A percentile compares a stretch with the other conserved stretches of the same genome.
These are phyloP conservation scores for Murraya paniculata DNA, from an alignment of 345 rosid genomes.

Conservation along the genomic window DNA sequence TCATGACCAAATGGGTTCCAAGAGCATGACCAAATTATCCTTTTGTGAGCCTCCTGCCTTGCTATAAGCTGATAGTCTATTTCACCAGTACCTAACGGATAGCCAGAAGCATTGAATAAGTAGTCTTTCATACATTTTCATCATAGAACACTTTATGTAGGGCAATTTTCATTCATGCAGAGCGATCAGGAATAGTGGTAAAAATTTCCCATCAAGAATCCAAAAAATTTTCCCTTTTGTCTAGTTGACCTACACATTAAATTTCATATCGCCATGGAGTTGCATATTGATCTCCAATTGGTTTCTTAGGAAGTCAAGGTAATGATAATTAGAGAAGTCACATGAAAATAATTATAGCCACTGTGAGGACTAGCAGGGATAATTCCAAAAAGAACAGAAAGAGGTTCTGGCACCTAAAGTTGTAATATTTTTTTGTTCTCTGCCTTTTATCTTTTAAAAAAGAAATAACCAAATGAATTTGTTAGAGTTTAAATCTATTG, in stretches of 20 bases:
- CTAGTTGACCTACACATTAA: background rate
- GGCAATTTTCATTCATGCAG: background rate
- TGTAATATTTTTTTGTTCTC: background rate
- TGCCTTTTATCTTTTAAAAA: background rate
- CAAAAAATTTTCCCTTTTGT: background rate
- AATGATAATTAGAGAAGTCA: background rate
- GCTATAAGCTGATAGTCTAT: conserved; percentile 53
- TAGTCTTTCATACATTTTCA: background rate
- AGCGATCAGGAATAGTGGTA: background rate
- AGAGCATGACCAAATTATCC: conserved; percentile 96
- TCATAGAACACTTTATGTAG: background rate
- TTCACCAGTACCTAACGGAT: conserved; percentile 37
- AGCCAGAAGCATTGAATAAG: background rate
- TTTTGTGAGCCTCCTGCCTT: conserved; percentile 85
- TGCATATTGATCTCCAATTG: background rate
- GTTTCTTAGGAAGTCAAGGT: background rate
- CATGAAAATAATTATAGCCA: background rate
- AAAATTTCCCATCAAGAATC: background rate
- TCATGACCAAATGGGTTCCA: conserved; percentile 93
- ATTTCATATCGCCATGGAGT: background rate
- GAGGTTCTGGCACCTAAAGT: background rate
- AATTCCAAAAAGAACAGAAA: background rate
- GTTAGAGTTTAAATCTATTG: background rate
- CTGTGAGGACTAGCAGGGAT: background rate
- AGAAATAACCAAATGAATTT: background rate